Base-by-base conservation (phyloP, 192 early-diverging fungal genomes). In the Entomortierella parvispora region DNA sequence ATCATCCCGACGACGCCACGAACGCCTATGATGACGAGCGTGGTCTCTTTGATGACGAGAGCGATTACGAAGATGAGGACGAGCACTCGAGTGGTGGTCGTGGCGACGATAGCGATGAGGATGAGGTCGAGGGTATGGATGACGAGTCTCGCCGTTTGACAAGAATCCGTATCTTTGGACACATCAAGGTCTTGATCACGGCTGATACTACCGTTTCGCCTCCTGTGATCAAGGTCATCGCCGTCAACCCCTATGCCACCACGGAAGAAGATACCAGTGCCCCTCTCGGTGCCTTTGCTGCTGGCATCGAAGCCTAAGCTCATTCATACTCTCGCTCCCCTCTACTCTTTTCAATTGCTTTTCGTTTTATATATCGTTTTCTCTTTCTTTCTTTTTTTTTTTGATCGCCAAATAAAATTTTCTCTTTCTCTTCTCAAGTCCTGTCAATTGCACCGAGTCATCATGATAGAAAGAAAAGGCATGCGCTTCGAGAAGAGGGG, bases 211-310 rank as follows among this genome's bases (percentile, higher is more conserved):
- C 83, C 2, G 70, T 82, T 22, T 85, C 84, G 2, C 87, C 85
- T 3, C 85, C 87, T 69, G 65, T 85, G 28, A 83, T 88, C 57
- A 86, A 84, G 58, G 71, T 88, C 28, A 51, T 85, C 31, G 85
- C 85, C 22, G 79, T 80, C 42, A 88, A 88, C 54, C 87, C 87
- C 44, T 85, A 65, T 65, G 68, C 71, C 15, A 34, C 45, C 5
- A 8, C 56, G 4, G 20, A 40, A n/a, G n/a, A n/a, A n/a, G n/a
- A n/a, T n/a, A n/a, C n/a, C n/a, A n/a, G n/a, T 40, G 12, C 37
- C 37, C 37, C 37, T 23, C 23, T 34, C 3, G 58, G 44, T 37
- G 37, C 34, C 4, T 34, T 15, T 43, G 40, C 5, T 32, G 17
- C 53, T 23, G 29, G 40, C 42, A 31, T 25, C 3, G 43, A 29